These are phyloP conservation scores for Metahyphopichia silvanorum DNA, from an alignment of 805 yeast genomes.

Conservation along the genomic window DNA sequence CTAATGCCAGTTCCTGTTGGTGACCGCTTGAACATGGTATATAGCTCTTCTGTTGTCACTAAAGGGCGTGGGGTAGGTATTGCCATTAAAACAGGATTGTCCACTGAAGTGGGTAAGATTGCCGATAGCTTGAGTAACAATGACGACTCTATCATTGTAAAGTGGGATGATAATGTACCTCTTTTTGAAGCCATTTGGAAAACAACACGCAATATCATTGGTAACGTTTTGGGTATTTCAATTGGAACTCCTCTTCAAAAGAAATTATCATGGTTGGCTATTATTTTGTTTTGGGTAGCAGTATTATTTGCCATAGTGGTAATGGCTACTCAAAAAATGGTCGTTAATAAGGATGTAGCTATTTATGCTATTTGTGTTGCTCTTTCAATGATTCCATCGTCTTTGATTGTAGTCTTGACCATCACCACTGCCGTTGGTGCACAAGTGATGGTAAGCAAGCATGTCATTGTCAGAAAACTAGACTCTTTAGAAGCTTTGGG, in stretches of 20 bases:
- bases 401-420: conserved; percentile 76
- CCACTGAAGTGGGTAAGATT: conserved; percentile 73
- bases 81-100: conserved; percentile 63
- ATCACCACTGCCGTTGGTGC: conserved; percentile 86
- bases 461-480: conserved; percentile 72
- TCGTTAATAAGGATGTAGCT: conserved; percentile 77
- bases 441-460: conserved; percentile 61
- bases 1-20: conserved; percentile 54
- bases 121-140: conserved; percentile 53
- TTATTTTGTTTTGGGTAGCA: conserved; percentile 67
- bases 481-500: conserved; percentile 80
- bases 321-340: conserved; percentile 77
- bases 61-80: conserved; percentile 76
- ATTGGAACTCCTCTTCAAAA: conserved; percentile 83
- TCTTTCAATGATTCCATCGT: conserved; percentile 78
- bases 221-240: conserved; percentile 69
- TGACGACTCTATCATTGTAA: conserved; percentile 39
- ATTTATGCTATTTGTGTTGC: conserved; percentile 87
- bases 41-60: conserved; percentile 62
- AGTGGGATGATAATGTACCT: conserved; percentile 40
- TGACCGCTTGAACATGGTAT: conserved; percentile 71
- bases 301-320: conserved; percentile 84
- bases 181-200: conserved; percentile 41
- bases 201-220: conserved; percentile 53
- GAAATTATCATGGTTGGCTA: conserved; percentile 72